Evolutionary conservation across 768 basidiomycete genomes (phyloP).

Genomic region (Boletus vermiculosoides): DNA sequence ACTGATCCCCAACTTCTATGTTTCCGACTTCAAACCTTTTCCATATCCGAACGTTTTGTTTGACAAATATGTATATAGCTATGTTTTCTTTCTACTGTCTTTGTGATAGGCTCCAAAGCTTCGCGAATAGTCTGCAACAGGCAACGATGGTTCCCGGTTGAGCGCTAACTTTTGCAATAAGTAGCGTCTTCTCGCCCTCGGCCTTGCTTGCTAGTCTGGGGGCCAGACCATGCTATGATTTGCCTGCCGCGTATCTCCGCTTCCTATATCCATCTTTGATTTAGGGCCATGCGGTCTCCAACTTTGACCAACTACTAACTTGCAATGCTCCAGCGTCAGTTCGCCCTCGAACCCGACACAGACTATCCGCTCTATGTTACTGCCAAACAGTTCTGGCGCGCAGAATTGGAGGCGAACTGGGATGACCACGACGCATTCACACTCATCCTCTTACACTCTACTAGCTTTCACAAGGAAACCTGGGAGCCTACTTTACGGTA

Average conservation of each 20-base stretch:
- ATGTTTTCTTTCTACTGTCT: too few species aligned
- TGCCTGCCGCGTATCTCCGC: neutral
- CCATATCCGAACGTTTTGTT: too few species aligned
- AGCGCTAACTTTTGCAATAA: neutral
- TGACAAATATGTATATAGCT: too few species aligned
- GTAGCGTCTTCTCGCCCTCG: neutral
- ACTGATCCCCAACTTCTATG: too few species aligned
- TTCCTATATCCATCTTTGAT: neutral
- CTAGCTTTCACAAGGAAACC: constrained; percentile 73
- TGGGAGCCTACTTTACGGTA: constrained; percentile 61
- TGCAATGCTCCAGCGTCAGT: constrained; percentile 23
- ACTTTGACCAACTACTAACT: neutral
- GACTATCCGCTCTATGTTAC: constrained; percentile 50
- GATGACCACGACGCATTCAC: constrained; percentile 48
- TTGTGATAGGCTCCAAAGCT: too few species aligned
- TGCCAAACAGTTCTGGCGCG: constrained; percentile 57
- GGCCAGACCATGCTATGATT: neutral
- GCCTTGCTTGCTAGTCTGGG: neutral
- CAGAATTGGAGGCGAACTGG: constrained; percentile 37
- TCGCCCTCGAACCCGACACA: constrained; percentile 38
- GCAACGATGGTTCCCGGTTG: too few species aligned
- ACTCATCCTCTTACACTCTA: constrained; percentile 62
- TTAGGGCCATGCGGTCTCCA: neutral
- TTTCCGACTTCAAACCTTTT: too few species aligned
- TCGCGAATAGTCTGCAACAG: neutral